A percentile compares a stretch with the other conserved stretches of the same genome.
These are phyloP conservation scores for Lithospermum erythrorhizon DNA, from an alignment of 257 asterid species.

Conservation along the genomic window DNA sequence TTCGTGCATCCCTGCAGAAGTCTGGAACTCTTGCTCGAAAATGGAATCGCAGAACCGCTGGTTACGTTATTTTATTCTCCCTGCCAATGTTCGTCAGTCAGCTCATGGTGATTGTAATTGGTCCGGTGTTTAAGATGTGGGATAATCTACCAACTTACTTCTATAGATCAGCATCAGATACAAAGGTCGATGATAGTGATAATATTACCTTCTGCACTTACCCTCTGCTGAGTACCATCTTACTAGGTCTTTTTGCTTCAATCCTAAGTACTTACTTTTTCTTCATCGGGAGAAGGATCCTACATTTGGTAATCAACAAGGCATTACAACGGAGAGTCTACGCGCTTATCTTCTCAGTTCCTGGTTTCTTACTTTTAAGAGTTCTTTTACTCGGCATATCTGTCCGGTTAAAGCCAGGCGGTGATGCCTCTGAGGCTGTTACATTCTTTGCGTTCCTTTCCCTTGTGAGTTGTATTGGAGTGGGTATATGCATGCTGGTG, in stretches of 20 bases:
- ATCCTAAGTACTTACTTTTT: constrained; percentile 42
- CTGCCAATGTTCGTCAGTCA: constrained; percentile 57
- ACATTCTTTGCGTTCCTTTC: constrained; percentile 70
- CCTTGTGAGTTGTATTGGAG: constrained; percentile 54
- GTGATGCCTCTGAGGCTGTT: constrained; percentile 31
- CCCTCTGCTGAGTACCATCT: constrained; percentile 60
- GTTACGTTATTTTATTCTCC: constrained; percentile 52
- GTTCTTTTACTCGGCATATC: constrained; percentile 63
- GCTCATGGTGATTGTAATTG: constrained; percentile 45
- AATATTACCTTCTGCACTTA: constrained; percentile 56
- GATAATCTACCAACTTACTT: constrained; percentile 58
- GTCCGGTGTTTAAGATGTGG: constrained; percentile 33
- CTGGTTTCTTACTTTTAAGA: constrained; percentile 54
- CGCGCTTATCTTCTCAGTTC: constrained; percentile 40
- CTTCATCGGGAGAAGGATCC: constrained; percentile 62
- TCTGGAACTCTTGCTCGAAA: constrained; percentile 42
- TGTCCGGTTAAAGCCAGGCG: constrained; percentile 43
- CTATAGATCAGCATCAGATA: constrained; percentile 21
- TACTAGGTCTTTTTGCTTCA: constrained; percentile 58
- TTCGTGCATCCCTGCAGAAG: constrained; percentile 64
- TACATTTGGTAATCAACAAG: constrained; percentile 65
- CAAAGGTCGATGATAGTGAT: constrained; percentile 16
- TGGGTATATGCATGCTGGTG: constrained; percentile 57
- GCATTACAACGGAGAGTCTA: constrained; percentile 73
- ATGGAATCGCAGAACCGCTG: constrained; percentile 61